Evolutionary conservation across 257 asterid genomes (phyloP), one percentile per base, ranked within the genome.

Genomic region (Nicotiana paniculata): DNA sequence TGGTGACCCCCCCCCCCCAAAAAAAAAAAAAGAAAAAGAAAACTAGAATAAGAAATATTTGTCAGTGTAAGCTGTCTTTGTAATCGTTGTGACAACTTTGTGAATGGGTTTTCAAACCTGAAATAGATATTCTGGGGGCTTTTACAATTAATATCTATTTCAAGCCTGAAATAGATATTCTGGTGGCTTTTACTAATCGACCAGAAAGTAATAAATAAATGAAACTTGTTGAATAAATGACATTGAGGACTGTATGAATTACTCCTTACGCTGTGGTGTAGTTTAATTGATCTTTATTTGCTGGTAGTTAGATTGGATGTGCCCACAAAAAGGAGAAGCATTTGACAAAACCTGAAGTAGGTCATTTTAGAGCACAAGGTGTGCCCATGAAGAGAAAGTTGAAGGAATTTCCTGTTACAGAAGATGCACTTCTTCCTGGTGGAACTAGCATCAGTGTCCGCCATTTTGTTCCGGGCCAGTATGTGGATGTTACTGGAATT

Each of bases 331-430:
- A 95, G 84, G 98, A 95, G 92, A 95, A 95, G 82, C 97, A 93
- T 85, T 90, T 95, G 91, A 89, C 91, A 28, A 91, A 89, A 86
- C 97, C 98, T 75, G 97, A 92, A 86, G 94, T 92, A 33, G 98
- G 97, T 64, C 98, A 95, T 86, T 95, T 93, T 85, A 92, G 98
- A 90, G 96, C 97, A 65, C 98, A 95, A 87, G 97, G 97, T 59
- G 98, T 95, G 53, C 97, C 98, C 58, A 90, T 95, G 98, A 95
- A 92, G 85, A 88, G 98, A 90, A 95, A 95, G 91, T 86, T 95
- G 81, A 91, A 88, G 89, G 98, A 95, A 89, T 95, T 95, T 77
- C 97, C 98, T 37, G 98, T 95, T 46, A 88, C 96, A 3, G 97
- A 93, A 85, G 99, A 96, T 83, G 99, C 97, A 7, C 94, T 96